Conservation (phyloP, 2,329 filamentous ascomycete species). For the Hysterium pulicare region DNA sequence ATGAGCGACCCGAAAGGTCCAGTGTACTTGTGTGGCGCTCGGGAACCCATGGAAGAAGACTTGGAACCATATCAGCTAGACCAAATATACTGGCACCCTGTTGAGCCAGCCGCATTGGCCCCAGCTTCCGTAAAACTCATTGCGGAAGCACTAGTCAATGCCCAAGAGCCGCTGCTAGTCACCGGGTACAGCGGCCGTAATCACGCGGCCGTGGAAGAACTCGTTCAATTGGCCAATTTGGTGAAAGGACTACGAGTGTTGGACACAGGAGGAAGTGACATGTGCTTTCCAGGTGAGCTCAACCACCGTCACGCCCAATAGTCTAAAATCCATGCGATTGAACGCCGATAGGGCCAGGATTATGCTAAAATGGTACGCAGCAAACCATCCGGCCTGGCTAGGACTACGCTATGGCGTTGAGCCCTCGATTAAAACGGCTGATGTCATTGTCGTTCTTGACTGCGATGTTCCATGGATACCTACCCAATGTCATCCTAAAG, state of each 20-base stretch:
- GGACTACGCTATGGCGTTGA: slow-evolving; percentile 72
- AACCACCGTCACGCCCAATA: not conserved
- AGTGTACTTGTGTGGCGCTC: slow-evolving; percentile 72
- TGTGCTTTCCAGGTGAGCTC: slow-evolving; percentile 65
- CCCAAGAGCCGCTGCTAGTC: slow-evolving; percentile 65
- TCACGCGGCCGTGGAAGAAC: slow-evolving; percentile 56
- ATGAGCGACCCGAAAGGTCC: slow-evolving; percentile 73
- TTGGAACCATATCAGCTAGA: slow-evolving; percentile 59
- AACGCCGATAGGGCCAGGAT: not conserved
- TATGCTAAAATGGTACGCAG: slow-evolving; percentile 8
- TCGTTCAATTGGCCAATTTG: slow-evolving; percentile 65
- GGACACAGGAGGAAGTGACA: slow-evolving; percentile 74
- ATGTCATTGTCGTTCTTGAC: slow-evolving; percentile 80
- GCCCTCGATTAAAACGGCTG: slow-evolving; percentile 69
- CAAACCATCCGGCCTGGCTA: slow-evolving; percentile 54
- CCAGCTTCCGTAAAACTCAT: slow-evolving; percentile 56
- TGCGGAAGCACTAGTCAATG: slow-evolving; percentile 59
- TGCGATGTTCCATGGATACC: slow-evolving; percentile 93
- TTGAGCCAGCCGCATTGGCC: slow-evolving; percentile 64
- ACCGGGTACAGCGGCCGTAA: slow-evolving; percentile 72
- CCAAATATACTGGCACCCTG: slow-evolving; percentile 67
- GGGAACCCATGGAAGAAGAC: slow-evolving; percentile 81
- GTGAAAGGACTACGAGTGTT: slow-evolving; percentile 68
- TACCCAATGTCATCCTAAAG: slow-evolving; percentile 63
- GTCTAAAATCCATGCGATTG: not conserved